Conservation (phyloP, 1,284 basidiomycete genomes). For the Lignosus rhinocerotis region DNA sequence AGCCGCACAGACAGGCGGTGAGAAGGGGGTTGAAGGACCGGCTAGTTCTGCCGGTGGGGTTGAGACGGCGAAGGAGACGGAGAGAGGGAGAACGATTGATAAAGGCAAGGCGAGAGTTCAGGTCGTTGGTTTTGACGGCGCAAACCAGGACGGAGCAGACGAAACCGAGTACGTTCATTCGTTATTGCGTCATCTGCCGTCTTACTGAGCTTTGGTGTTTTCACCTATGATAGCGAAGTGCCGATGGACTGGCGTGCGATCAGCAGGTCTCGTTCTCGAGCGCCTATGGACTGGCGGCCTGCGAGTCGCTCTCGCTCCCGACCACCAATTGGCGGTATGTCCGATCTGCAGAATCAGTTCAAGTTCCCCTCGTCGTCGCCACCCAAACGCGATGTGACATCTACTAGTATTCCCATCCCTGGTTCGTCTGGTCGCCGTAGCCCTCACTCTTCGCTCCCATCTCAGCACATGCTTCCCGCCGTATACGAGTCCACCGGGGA, state of each 20-base stretch:
- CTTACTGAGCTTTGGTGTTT: slow-evolving; percentile 29
- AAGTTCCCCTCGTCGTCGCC: slow-evolving; percentile 37
- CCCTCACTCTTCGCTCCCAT: slow-evolving; percentile 39
- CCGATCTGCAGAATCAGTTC: slow-evolving; percentile 35
- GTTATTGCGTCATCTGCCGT: slow-evolving; percentile 28
- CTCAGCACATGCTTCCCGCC: slow-evolving; percentile 39
- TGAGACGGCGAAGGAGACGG: slow-evolving; percentile 38
- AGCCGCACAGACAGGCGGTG: slow-evolving; percentile 20
- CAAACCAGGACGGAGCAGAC: slow-evolving; percentile 65
- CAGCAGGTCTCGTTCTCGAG: slow-evolving; percentile 89
- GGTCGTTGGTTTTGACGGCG: slow-evolving; percentile 78
- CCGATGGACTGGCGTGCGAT: slow-evolving; percentile 94
- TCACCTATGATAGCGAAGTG: slow-evolving; percentile 32
- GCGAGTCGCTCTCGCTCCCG: slow-evolving; percentile 74
- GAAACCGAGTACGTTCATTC: slow-evolving; percentile 70
- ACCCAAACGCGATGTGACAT: slow-evolving; percentile 35
- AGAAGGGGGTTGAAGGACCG: slow-evolving; percentile 27
- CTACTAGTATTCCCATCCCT: slow-evolving; percentile 53
- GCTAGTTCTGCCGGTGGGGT: slow-evolving; percentile 22
- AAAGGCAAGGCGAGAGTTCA: slow-evolving; percentile 75
- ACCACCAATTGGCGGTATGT: slow-evolving; percentile 50
- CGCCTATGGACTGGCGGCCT: slow-evolving; percentile 84
- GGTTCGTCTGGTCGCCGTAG: slow-evolving; percentile 52
- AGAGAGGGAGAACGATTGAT: slow-evolving; percentile 70
- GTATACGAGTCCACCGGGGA: slow-evolving; percentile 53